Evolutionary conservation across 768 basidiomycete species (phyloP).

Genomic region (Podaxis sp.): DNA sequence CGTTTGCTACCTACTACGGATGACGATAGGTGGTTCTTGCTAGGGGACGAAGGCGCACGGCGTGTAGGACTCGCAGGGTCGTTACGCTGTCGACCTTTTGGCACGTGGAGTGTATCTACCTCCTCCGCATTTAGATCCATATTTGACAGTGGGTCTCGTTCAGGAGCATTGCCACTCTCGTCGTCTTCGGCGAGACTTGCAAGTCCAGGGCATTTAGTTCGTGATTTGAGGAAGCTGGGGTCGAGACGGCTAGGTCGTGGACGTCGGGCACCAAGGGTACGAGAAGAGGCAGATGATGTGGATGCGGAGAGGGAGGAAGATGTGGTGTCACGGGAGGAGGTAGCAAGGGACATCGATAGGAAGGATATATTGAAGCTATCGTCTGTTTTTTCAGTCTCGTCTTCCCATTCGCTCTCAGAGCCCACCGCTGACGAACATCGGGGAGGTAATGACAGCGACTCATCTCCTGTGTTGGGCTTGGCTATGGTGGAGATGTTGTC

Average conservation of each 20-base stretch:
- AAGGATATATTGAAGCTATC: constrained; percentile 64
- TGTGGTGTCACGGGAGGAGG: constrained; percentile 27
- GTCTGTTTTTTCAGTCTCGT: constrained; percentile 81
- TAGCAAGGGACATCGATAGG: constrained; percentile 36
- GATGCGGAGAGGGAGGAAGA: constrained; percentile 4
- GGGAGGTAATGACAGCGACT: constrained; percentile 14
- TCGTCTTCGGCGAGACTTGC: constrained; percentile 70
- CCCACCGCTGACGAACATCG: constrained; percentile 38
- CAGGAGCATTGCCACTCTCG: constrained; percentile 38
- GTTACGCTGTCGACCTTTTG: constrained; percentile 33
- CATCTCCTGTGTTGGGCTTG: constrained; percentile 20
- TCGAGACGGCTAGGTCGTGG: constrained; percentile 67
- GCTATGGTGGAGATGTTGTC: constrained; percentile 18
- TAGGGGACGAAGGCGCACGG: constrained; percentile 38
- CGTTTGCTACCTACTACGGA: constrained; percentile 18
- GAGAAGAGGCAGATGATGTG: constrained; percentile 22
- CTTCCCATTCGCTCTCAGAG: constrained; percentile 89
- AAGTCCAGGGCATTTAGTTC: constrained; percentile 39
- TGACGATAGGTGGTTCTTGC: constrained; percentile 15
- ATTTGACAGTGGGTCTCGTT: constrained; percentile 53
- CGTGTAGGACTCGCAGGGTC: constrained; percentile 16
- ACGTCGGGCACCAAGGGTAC: constrained; percentile 32
- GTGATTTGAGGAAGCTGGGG: constrained; percentile 61
- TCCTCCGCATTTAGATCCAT: constrained; percentile 55
- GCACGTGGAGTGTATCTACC: constrained; percentile 30